phyloP scores from a whole-genome alignment of 805 yeast species.

The Torulaspora quercuum region DNA sequence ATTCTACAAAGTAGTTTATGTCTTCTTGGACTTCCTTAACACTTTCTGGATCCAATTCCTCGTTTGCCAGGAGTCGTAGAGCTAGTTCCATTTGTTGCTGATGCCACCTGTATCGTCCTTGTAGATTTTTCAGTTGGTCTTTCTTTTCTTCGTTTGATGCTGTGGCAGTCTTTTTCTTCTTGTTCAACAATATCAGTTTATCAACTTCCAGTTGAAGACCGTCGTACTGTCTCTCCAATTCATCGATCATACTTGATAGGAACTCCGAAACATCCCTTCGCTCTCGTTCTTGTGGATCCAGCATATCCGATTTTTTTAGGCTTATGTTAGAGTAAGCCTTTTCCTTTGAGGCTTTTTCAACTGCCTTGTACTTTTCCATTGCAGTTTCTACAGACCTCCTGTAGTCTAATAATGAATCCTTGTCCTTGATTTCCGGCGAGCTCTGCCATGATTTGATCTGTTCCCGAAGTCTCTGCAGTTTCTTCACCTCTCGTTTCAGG shows the following conservation, averaged over 20 bases:
- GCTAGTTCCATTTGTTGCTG: conserved; percentile 74
- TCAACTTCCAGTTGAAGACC: conserved; percentile 56
- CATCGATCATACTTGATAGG: conserved; percentile 67
- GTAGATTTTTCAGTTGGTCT: conserved; percentile 54
- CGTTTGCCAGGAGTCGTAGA: conserved; percentile 75
- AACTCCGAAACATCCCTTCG: conserved; percentile 69
- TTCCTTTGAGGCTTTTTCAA: conserved; percentile 88
- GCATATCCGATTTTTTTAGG: conserved; percentile 57
- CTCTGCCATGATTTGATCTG: conserved; percentile 95
- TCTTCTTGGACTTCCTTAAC: conserved; percentile 80
- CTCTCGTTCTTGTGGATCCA: conserved; percentile 79
- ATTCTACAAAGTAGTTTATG: conserved; percentile 85
- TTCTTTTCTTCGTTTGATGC: conserved; percentile 32
- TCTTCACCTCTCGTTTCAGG: conserved; percentile 91
- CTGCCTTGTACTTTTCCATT: conserved; percentile 95
- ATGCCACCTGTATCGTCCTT: conserved; percentile 78
- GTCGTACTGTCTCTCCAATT: conserved; percentile 77
- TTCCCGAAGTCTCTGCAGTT: conserved; percentile 87
- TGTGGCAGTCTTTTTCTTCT: conserved; percentile 35
- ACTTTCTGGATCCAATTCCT: conserved; percentile 70
- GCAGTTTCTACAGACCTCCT: conserved; percentile 66
- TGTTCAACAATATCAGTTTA: conserved; percentile 29
- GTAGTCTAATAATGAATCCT: conserved; percentile 76
- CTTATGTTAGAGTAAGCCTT: conserved; percentile 94
- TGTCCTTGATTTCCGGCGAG: conserved; percentile 87